A percentile compares a stretch with the other conserved stretches of the same genome.
Evolutionary conservation across 2,329 filamentous ascomycete species (phyloP).

Genomic region (Chaetomium sp.): DNA sequence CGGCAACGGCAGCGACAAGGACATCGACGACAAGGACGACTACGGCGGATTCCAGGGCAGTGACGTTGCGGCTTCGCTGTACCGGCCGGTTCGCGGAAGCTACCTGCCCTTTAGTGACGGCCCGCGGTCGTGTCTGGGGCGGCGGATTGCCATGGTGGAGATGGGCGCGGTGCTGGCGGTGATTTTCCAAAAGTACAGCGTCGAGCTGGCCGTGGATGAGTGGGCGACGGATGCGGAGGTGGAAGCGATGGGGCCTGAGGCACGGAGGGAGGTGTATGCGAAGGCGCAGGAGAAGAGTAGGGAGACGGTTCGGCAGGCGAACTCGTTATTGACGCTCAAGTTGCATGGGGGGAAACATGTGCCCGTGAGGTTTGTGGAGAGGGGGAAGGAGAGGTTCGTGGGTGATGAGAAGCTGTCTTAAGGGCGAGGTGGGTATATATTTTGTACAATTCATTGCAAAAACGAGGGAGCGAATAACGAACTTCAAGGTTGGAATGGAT

Average conservation of each 20-base stretch:
- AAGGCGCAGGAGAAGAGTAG: slow-evolving; percentile 52
- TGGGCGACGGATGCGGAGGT: slow-evolving; percentile 51
- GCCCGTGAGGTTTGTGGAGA: slow-evolving; percentile 60
- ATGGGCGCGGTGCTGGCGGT: slow-evolving; percentile 49
- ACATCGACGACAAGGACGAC: slow-evolving; percentile 42
- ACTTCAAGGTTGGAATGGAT: too few relatives aligned
- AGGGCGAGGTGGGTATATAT: too few relatives aligned
- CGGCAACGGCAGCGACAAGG: slow-evolving; percentile 18
- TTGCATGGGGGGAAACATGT: slow-evolving; percentile 54
- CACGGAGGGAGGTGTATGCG: slow-evolving; percentile 50
- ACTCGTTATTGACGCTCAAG: slow-evolving; percentile 65
- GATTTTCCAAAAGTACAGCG: slow-evolving; percentile 52
- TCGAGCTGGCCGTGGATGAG: slow-evolving; percentile 64
- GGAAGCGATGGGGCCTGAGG: slow-evolving; percentile 38
- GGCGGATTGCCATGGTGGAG: slow-evolving; percentile 54
- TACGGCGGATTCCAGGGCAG: slow-evolving; percentile 53
- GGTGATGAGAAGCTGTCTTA: slow-evolving; percentile 28
- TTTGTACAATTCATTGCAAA: too few relatives aligned
- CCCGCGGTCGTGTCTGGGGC: slow-evolving; percentile 50
- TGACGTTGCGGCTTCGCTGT: slow-evolving; percentile 57
- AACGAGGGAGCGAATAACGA: too few relatives aligned
- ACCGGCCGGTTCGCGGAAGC: slow-evolving; percentile 49
- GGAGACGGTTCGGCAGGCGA: slow-evolving; percentile 47
- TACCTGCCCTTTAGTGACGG: slow-evolving; percentile 56
- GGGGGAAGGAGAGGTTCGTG: slow-evolving; percentile 64